These are phyloP conservation scores for Penicillium aurantiogriseum DNA, from an alignment of 2,329 filamentous ascomycete species.

Conservation along the genomic window DNA sequence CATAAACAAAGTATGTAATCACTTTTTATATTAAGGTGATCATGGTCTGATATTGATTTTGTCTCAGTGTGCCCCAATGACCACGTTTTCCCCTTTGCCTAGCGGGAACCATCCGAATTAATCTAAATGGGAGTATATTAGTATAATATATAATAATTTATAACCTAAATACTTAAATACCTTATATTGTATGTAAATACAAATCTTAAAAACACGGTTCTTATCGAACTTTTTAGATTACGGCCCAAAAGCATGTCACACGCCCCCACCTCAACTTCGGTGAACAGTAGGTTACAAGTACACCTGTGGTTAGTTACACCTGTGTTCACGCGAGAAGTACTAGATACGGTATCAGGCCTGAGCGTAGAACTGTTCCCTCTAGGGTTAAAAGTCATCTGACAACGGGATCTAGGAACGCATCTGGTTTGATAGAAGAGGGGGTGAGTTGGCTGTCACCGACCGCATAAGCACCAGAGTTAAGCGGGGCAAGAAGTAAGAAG, in stretches of 20 bases:
- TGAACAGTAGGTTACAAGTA: neutral
- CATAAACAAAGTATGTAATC: neutral
- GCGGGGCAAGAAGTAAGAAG: neutral
- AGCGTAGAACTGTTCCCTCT: slow-evolving; percentile 9
- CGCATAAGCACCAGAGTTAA: slow-evolving; percentile 3
- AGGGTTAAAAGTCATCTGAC: slow-evolving; percentile 13
- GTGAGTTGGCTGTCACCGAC: slow-evolving; percentile 3
- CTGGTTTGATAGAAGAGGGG: slow-evolving; percentile 20
- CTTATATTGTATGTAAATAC: neutral
- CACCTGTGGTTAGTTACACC: neutral
- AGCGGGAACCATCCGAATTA: neutral
- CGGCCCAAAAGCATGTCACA: slow-evolving; percentile 6
- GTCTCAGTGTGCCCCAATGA: slow-evolving; percentile 2
- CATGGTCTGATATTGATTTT: slow-evolving; percentile 2
- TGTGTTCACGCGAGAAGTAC: neutral
- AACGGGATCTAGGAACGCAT: slow-evolving; percentile 28
- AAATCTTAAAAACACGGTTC: neutral
- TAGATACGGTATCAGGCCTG: slow-evolving; percentile 11
- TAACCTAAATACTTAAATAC: neutral
- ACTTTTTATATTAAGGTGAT: no score
- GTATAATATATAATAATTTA: neutral
- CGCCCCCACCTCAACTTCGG: slow-evolving; percentile 3
- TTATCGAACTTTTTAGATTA: neutral
- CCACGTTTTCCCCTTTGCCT: neutral
- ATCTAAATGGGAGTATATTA: neutral